These are phyloP conservation scores for Trypanosoma scelopori DNA, from an alignment of 208 protist genomes.

Conservation along the genomic window DNA sequence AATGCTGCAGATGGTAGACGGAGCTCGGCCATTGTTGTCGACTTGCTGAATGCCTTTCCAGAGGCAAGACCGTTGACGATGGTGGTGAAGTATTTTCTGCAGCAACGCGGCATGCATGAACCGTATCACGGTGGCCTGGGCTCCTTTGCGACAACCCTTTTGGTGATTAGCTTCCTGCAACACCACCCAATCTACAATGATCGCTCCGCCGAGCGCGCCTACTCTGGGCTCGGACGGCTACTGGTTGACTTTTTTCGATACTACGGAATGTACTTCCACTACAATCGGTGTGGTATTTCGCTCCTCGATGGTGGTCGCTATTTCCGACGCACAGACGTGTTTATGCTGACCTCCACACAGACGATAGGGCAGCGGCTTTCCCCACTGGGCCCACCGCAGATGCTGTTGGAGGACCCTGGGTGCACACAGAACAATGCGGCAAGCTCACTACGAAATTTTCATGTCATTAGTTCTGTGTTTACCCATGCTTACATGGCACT, in stretches of 20 bases:
- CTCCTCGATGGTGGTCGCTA: slow-evolving; percentile 53
- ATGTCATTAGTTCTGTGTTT: slow-evolving; percentile 72
- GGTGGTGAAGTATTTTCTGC: slow-evolving; percentile 91
- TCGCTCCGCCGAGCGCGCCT: slow-evolving; percentile 39
- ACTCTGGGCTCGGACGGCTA: slow-evolving; percentile 86
- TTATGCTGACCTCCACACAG: slow-evolving; percentile 18
- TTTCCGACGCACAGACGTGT: slow-evolving; percentile 40
- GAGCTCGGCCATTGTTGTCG: slow-evolving; percentile 76
- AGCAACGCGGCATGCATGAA: slow-evolving; percentile 92
- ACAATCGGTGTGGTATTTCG: slow-evolving; percentile 73
- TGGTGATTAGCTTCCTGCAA: slow-evolving; percentile 93
- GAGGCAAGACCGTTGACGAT: slow-evolving; percentile 79
- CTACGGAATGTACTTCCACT: slow-evolving; percentile 88
- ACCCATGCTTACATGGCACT: slow-evolving; percentile 67
- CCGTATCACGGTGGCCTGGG: slow-evolving; percentile 92
- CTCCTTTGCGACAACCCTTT: slow-evolving; percentile 84
- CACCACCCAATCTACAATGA: slow-evolving; percentile 80
- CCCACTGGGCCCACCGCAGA: slow-evolving; percentile 41
- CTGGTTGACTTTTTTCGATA: slow-evolving; percentile 94
- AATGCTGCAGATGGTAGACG: slow-evolving; percentile 74
- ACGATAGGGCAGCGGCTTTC: neutral
- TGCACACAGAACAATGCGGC: slow-evolving; percentile 81
- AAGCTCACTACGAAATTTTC: slow-evolving; percentile 74
- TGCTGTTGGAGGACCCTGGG: slow-evolving; percentile 67
- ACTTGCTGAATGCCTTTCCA: slow-evolving; percentile 64